A percentile compares a stretch with the other conserved stretches of the same genome.
These are phyloP conservation scores for Calonectria naviculata DNA, from an alignment of 2,329 filamentous ascomycete species.

Conservation along the genomic window DNA sequence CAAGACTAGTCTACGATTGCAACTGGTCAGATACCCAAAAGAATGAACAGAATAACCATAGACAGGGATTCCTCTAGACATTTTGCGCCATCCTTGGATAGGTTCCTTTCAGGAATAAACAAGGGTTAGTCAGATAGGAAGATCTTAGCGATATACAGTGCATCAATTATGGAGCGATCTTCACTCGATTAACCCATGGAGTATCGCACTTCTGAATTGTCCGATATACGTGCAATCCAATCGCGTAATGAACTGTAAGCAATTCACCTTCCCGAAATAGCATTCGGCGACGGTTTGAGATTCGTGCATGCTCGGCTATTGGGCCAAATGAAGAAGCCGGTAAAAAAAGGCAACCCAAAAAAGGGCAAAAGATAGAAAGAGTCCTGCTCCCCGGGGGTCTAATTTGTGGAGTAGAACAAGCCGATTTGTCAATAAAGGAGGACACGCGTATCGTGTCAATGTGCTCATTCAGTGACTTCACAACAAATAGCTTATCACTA, in stretches of 20 bases:
- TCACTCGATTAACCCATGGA: neutral
- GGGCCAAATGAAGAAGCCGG: neutral
- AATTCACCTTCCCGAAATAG: neutral
- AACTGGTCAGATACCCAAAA: neutral
- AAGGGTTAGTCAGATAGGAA: no score
- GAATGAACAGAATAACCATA: neutral
- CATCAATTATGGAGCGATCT: neutral
- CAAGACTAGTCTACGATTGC: neutral
- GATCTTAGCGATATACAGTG: neutral
- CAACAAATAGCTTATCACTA: no score
- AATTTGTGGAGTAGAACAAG: no score
- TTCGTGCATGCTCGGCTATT: neutral
- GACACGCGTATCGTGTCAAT: no score
- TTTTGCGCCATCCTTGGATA: neutral
- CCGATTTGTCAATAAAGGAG: no score
- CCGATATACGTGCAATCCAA: neutral
- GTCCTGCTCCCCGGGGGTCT: no score
- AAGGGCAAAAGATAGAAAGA: no score
- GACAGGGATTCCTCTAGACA: no score
- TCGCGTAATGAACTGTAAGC: neutral
- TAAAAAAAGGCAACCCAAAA: no score
- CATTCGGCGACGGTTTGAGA: neutral
- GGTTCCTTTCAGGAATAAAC: neutral
- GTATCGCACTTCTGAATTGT: neutral
- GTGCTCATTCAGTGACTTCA: no score